These are phyloP conservation scores for Tuber aestivum DNA, from an alignment of 495 filamentous ascomycete species.

Conservation along the genomic window DNA sequence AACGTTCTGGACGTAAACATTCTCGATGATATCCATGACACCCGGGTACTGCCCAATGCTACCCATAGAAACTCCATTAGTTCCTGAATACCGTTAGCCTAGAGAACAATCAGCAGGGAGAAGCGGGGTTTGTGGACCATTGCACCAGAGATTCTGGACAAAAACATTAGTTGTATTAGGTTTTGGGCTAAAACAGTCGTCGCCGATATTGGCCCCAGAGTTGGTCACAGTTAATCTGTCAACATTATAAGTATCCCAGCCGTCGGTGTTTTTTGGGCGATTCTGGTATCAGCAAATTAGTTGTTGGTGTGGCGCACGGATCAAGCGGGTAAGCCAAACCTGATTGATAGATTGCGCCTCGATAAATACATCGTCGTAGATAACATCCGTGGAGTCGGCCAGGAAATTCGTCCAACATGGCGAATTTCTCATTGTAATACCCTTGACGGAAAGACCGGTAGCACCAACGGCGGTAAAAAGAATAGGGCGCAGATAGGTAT, in stretches of 20 bases:
- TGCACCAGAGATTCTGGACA: slow-evolving; percentile 56
- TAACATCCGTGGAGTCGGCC: slow-evolving; percentile 51
- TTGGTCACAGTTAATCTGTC: slow-evolving; percentile 51
- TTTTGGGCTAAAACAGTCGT: slow-evolving; percentile 58
- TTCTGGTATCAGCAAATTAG: slow-evolving; percentile 36
- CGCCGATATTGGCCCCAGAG: slow-evolving; percentile 51
- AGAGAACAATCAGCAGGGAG: background rate
- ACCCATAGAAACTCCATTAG: slow-evolving; percentile 56
- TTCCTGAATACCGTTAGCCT: slow-evolving; percentile 31
- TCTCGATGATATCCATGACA: slow-evolving; percentile 51
- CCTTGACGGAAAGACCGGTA: slow-evolving; percentile 52
- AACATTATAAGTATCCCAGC: slow-evolving; percentile 54
- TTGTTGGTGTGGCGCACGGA: background rate
- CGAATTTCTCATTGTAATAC: slow-evolving; percentile 54
- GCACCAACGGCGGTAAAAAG: slow-evolving; percentile 55
- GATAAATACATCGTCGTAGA: slow-evolving; percentile 52
- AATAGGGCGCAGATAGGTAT: slow-evolving; percentile 53
- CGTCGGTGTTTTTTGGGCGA: slow-evolving; percentile 54
- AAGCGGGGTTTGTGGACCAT: slow-evolving; percentile 34
- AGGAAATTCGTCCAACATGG: slow-evolving; percentile 59
- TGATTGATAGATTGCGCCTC: slow-evolving; percentile 53
- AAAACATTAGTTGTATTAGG: slow-evolving; percentile 55
- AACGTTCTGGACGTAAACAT: slow-evolving; percentile 55
- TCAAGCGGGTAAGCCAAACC: slow-evolving; percentile 20
- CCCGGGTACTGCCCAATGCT: slow-evolving; percentile 55